Base-by-base conservation (phyloP, 1,139 yeast genomes). In the Suhomyces ambrosiae region DNA sequence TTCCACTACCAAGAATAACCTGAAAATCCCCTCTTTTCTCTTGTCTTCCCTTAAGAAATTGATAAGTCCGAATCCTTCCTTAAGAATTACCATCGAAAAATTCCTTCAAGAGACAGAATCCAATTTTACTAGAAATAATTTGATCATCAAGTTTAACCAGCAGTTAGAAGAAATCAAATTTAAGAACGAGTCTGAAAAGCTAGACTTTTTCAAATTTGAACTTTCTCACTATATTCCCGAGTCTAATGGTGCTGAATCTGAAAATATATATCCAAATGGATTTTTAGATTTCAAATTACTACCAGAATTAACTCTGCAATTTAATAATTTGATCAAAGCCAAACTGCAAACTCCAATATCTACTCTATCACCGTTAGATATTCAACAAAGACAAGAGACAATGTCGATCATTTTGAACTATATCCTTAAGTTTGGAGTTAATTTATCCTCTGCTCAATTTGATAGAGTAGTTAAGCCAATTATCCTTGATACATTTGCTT, bases 231-330 rank as follows among this genome's bases (percentile, higher is more conserved):
- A 54, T 42, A 47, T 63, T 19, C 48, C 45, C 22, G 41, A 40
- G 10, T 32, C 23, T 5, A 35, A 32, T 16, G 42, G 49, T 22
- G 37, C 48, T 21, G 53, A 52, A 7, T 37, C 34, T 4, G 45
- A 35, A 6, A 58, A 21, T 54, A 61, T 19, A 35, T 69, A 65
- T 38, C 87, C 94, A 1, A 72, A 76, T 0, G 86, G 84, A 1
- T 80, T 80, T 44, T 63, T 85, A 36, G 82, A 81, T 36, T 63
- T 74, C 44, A 76, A 77, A 47, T 63, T 87, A n/a, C 58, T 88
- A 23, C 95, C 95, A 0, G 87, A 82, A 49, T 59, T 86, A 19
- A 65, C 75, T 9, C 31, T 38, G 7, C 76, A 70, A 39, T 71
- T 54, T 44, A 55, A 56, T 19, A 52, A 49, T 18, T 46, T 65